Conservation (phyloP, 257 asterid genomes). For the Lycium ferocissimum region DNA sequence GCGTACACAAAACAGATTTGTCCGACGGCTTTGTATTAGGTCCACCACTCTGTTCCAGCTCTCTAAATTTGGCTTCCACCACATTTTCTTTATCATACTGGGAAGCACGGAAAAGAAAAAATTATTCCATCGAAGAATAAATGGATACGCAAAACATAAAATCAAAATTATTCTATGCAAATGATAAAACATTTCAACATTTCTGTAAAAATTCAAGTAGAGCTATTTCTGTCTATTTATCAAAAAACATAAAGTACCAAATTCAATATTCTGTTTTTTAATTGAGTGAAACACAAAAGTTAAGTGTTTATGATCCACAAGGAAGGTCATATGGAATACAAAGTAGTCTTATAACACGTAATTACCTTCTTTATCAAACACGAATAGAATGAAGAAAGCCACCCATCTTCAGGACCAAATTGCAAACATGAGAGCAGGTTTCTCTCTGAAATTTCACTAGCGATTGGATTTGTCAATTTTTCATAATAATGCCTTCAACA, state of each 20-base stretch:
- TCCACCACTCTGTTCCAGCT: slow-evolving; percentile 81
- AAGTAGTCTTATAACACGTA: background rate
- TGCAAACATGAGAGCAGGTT: slow-evolving; percentile 71
- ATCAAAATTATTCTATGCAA: background rate
- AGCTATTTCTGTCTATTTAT: background rate
- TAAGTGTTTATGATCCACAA: background rate
- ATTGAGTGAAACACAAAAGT: background rate
- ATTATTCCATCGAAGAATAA: slow-evolving; percentile 26
- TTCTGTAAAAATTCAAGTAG: background rate
- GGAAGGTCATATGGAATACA: slow-evolving; percentile 1
- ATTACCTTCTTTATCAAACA: slow-evolving; percentile 92
- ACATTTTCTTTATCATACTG: slow-evolving; percentile 89
- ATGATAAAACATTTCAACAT: slow-evolving; percentile 4
- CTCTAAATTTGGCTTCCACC: slow-evolving; percentile 85
- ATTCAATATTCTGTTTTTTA: background rate
- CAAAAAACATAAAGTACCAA: slow-evolving; percentile 9
- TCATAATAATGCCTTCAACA: slow-evolving; percentile 32
- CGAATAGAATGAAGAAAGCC: slow-evolving; percentile 96
- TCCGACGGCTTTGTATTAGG: slow-evolving; percentile 53
- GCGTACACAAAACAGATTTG: slow-evolving; percentile 65
- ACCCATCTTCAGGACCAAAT: slow-evolving; percentile 85
- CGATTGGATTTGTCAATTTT: slow-evolving; percentile 22
- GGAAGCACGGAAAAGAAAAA: slow-evolving; percentile 35
- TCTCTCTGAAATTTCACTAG: slow-evolving; percentile 63
- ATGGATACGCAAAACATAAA: slow-evolving; percentile 11